Evolutionary conservation across 2,329 filamentous ascomycete genomes (phyloP).

Genomic region (Cryphonectria parasitica): DNA sequence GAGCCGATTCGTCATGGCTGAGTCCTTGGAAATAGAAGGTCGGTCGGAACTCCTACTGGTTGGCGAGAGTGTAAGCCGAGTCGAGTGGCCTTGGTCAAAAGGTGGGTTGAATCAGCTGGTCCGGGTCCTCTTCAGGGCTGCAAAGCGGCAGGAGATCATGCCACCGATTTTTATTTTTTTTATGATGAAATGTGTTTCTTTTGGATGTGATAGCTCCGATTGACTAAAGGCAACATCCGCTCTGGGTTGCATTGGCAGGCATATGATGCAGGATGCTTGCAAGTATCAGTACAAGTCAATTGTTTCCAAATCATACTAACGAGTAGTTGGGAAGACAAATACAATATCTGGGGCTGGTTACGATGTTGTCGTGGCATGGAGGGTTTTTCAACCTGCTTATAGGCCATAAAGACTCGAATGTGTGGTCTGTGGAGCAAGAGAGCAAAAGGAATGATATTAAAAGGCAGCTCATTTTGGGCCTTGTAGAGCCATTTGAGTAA

Average conservation of each 20-base stretch:
- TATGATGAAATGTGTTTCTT: background rate
- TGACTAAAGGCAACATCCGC: background rate
- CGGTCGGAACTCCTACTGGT: background rate
- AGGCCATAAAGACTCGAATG: background rate
- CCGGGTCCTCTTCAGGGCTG: background rate
- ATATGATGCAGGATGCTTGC: background rate
- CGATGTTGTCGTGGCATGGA: background rate
- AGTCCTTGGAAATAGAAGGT: background rate
- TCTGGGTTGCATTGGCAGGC: background rate
- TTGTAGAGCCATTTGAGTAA: background rate
- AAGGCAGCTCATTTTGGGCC: background rate
- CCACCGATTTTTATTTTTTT: background rate
- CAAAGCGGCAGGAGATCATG: background rate
- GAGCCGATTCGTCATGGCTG: background rate
- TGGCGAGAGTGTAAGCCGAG: background rate
- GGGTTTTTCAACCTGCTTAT: background rate
- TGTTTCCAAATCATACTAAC: background rate
- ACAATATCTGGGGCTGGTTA: too few relatives aligned
- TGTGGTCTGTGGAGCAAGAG: background rate
- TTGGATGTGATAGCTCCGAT: background rate
- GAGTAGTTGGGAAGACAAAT: background rate
- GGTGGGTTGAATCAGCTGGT: background rate
- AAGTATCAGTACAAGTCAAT: background rate
- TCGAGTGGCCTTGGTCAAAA: background rate
- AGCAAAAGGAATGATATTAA: background rate